These are phyloP conservation scores for Collybiopsis confluens DNA, from an alignment of 768 basidiomycete species.

Conservation along the genomic window DNA sequence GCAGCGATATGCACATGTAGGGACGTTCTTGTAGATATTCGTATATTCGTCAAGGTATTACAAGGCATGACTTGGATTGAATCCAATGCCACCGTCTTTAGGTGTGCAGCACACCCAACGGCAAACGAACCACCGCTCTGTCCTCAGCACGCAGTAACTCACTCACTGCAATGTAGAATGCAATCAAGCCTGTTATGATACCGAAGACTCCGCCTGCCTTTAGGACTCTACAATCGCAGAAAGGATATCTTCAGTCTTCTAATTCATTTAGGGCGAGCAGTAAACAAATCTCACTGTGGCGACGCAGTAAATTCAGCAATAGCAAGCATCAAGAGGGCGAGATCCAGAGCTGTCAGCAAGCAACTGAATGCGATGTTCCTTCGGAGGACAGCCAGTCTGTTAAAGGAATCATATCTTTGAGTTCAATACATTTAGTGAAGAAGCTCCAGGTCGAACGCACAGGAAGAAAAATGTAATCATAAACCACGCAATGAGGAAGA, in stretches of 20 bases:
- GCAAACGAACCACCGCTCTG: conserved; percentile 32
- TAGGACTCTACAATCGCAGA: conserved; percentile 19
- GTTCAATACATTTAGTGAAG: not conserved
- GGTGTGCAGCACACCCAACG: conserved; percentile 36
- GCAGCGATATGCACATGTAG: no score
- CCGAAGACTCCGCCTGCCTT: conserved; percentile 45
- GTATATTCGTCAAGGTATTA: no score
- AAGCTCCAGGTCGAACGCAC: conserved; percentile 44
- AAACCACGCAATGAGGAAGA: conserved; percentile 67
- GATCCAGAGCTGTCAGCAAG: not conserved
- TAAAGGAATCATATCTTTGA: not conserved
- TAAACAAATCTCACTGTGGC: conserved; percentile 11
- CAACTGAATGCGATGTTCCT: conserved; percentile 4
- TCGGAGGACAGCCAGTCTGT: conserved; percentile 4
- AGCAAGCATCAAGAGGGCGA: not conserved
- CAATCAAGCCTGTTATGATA: conserved; percentile 41
- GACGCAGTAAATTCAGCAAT: conserved; percentile 14
- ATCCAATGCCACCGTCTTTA: not conserved
- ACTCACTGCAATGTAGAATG: conserved; percentile 43
- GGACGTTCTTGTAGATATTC: no score
- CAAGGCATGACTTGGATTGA: no score
- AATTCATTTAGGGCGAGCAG: not conserved
- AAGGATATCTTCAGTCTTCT: not conserved
- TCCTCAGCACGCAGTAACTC: conserved; percentile 40
- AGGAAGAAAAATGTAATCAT: conserved; percentile 60